phyloP scores from a whole-genome alignment of 2,329 filamentous ascomycete species.

The Sarocladium oryzae region DNA sequence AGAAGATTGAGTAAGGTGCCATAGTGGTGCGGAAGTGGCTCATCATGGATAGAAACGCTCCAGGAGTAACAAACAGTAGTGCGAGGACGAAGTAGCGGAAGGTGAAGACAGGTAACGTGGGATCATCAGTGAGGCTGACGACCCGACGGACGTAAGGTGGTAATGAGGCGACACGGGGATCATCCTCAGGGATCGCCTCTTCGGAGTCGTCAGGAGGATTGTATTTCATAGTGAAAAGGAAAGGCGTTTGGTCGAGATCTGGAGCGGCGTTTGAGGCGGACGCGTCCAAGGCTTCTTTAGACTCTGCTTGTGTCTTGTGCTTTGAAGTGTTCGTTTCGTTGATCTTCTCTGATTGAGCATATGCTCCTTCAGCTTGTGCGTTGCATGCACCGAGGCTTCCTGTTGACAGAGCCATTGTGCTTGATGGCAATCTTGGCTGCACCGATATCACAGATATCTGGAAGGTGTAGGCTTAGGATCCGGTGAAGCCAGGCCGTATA shows the following conservation, averaged over 20 bases:
- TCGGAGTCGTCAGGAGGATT: constrained; percentile 14
- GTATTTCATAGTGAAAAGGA: constrained; percentile 14
- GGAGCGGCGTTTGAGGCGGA: not conserved
- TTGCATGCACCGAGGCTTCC: too few species aligned
- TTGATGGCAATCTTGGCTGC: too few species aligned
- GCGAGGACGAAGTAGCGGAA: constrained; percentile 54
- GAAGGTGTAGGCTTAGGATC: too few species aligned
- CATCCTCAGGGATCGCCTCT: constrained; percentile 33
- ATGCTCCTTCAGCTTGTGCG: too few species aligned
- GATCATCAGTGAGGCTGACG: constrained; percentile 51
- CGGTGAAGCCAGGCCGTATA: too few species aligned
- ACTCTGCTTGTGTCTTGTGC: not conserved
- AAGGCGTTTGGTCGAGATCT: constrained; percentile 16
- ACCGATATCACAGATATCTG: too few species aligned
- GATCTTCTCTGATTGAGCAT: not conserved
- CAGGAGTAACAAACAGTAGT: constrained; percentile 48
- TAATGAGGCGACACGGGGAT: constrained; percentile 45
- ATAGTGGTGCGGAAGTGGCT: constrained; percentile 50
- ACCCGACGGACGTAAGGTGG: constrained; percentile 49
- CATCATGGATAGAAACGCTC: constrained; percentile 51
- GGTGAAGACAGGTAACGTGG: constrained; percentile 47
- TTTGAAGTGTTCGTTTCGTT: not conserved
- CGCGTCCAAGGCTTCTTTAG: not conserved
- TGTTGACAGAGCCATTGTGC: too few species aligned
- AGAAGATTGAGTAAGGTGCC: constrained; percentile 54